A percentile compares a stretch with the other conserved stretches of the same genome.
Evolutionary conservation across 768 basidiomycete species (phyloP).

Genomic region (Phanerodontia chrysosporium): DNA sequence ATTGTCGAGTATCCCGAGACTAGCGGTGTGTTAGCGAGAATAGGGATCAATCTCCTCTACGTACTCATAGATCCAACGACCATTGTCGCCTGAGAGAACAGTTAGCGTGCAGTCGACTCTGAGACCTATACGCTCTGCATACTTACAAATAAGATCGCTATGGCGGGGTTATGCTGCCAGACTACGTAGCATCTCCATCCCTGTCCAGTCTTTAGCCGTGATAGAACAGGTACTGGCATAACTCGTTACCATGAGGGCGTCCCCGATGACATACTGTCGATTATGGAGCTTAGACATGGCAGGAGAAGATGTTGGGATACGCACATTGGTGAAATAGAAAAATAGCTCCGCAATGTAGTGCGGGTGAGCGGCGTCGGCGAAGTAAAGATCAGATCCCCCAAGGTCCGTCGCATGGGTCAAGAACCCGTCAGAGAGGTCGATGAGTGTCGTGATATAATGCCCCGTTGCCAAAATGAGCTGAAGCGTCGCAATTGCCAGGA

Average conservation of each 20-base stretch:
- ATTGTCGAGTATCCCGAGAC: neutral
- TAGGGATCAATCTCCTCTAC: neutral
- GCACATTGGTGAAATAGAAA: neutral
- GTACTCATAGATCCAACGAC: neutral
- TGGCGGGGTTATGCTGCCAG: neutral
- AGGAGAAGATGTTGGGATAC: too few relatives aligned
- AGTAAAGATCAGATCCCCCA: neutral
- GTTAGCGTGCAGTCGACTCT: neutral
- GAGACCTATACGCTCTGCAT: too few relatives aligned
- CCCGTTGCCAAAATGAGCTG: neutral
- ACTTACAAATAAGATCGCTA: neutral
- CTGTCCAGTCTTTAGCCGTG: neutral
- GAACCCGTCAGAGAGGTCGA: neutral
- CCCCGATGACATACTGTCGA: neutral
- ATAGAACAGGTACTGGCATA: neutral
- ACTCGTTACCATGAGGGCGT: neutral
- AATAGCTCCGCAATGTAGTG: neutral
- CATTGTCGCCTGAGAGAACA: neutral
- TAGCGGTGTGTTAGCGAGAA: neutral
- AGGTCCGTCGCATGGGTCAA: neutral
- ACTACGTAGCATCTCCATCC: slow-evolving; percentile 4
- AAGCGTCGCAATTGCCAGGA: neutral
- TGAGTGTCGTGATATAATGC: neutral
- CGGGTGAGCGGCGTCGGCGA: neutral
- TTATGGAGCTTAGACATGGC: too few relatives aligned